Conservation (phyloP, 257 asterid species). For the Fraxinus anomala region DNA sequence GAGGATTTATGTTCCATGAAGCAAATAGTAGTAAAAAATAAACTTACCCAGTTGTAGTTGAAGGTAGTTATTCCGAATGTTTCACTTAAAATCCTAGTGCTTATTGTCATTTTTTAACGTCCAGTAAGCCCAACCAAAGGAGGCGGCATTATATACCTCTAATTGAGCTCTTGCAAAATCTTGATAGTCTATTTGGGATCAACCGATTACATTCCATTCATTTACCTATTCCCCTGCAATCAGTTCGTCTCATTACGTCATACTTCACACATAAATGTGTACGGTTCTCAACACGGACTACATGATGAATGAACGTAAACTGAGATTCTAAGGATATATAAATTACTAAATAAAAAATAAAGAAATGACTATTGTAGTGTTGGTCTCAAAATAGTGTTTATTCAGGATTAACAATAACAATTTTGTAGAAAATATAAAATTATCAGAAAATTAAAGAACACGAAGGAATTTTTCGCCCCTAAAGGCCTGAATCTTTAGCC, state of each 20-base stretch:
- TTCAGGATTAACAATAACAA: too few relatives aligned
- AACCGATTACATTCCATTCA: slow-evolving; percentile 62
- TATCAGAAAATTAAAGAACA: too few relatives aligned
- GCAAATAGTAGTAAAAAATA: slow-evolving; percentile 2
- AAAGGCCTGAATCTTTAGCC: too few relatives aligned
- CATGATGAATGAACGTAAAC: neutral
- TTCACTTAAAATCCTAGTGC: slow-evolving; percentile 94
- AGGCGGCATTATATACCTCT: slow-evolving; percentile 64
- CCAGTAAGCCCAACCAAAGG: slow-evolving; percentile 87
- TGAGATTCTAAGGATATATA: neutral
- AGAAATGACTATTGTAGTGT: neutral
- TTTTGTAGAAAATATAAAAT: too few relatives aligned
- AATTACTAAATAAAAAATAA: neutral
- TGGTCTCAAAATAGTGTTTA: too few relatives aligned
- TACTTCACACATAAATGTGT: too few relatives aligned
- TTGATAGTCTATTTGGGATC: slow-evolving; percentile 57
- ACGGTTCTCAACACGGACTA: too few relatives aligned
- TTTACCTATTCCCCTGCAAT: slow-evolving; percentile 84
- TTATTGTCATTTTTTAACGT: slow-evolving; percentile 58
- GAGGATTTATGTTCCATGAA: neutral
- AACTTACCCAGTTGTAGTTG: slow-evolving; percentile 53
- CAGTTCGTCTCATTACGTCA: neutral
- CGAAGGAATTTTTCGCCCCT: too few relatives aligned
- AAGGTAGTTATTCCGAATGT: slow-evolving; percentile 58
- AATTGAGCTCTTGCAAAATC: slow-evolving; percentile 71